Conservation (phyloP, 257 asterid genomes). For the Solanum dulcamara region DNA sequence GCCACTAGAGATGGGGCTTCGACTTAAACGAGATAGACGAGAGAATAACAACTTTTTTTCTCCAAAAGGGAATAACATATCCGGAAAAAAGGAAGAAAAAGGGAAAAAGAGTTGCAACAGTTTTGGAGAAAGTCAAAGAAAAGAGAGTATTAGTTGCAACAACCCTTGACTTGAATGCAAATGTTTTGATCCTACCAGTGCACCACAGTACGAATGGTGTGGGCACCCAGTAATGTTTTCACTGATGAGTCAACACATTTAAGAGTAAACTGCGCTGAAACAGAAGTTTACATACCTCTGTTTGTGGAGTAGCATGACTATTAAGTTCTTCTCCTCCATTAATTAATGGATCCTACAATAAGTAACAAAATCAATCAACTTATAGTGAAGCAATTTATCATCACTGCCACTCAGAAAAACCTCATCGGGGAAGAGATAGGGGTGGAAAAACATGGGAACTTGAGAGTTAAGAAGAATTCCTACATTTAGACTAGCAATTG, state of each 20-base stretch:
- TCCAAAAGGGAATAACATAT: neutral
- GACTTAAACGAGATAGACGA: neutral
- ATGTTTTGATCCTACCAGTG: neutral
- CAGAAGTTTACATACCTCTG: slow-evolving; percentile 33
- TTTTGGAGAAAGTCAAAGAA: neutral
- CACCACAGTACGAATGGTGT: neutral
- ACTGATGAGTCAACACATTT: neutral
- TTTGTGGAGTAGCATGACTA: slow-evolving; percentile 26
- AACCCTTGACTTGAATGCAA: neutral
- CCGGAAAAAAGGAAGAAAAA: neutral
- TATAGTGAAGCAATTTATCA: neutral
- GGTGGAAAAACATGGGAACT: neutral
- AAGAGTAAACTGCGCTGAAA: neutral
- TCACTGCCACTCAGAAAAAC: neutral
- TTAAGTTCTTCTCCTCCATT: slow-evolving; percentile 31
- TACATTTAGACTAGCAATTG: slow-evolving; percentile 41
- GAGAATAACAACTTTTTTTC: neutral
- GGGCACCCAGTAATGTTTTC: neutral
- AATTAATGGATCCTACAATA: slow-evolving; percentile 55
- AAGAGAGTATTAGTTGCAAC: neutral
- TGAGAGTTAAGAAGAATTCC: neutral
- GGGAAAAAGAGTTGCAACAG: neutral
- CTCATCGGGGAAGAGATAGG: neutral
- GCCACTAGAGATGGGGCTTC: neutral
- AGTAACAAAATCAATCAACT: neutral